Base-by-base conservation (phyloP, 257 asterid species). In the Solanum tarapatanum region DNA sequence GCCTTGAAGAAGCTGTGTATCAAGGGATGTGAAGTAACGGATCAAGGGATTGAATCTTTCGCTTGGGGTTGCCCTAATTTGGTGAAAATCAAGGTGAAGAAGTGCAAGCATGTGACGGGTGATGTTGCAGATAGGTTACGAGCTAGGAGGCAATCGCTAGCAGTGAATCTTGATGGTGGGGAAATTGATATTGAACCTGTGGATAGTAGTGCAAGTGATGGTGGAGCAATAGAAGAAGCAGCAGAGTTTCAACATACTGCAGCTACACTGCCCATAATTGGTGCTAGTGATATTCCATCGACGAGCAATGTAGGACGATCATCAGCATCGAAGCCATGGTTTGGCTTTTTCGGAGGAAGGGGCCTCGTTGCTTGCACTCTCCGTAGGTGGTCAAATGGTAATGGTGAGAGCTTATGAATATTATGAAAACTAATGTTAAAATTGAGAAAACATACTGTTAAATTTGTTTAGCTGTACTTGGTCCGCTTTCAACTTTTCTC, bases 51-150 rank as follows among this genome's bases (percentile, higher is more conserved):
- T 8, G 94, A 91, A 90, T 90, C 97, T 2, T 95, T 96, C n/a
- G 98, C 98, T 1, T 91, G 72, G 90, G 98, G 98, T 26, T 94
- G 98, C 84, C 99, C 99, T 1, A 96, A 94, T 93, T 89, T 96
- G 90, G 97, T 94, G 86, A 96, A 96, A 91, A 94, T 96, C 39
- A 96, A 96, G 87, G 97, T 96, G 45, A 96, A 93, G 92, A 96
- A 96, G 89, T 95, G 99, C 73, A 92, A 93, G 84, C 94, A 95
- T 14, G 97, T 96, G 3, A 94, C 98, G 0, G 87, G 93, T 35
- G 96, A 91, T 26, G 92, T 89, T 30, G 96, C 94, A 14, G 95
- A 90, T 88, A 94, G 91, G 93, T 87, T 96, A 87, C 93, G 95
- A 91, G 94, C 93, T 2, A 92, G 90, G 91, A 93, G 98, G 91